Conservation (phyloP, 179 eudicot species). For the Beta corolliflora region DNA sequence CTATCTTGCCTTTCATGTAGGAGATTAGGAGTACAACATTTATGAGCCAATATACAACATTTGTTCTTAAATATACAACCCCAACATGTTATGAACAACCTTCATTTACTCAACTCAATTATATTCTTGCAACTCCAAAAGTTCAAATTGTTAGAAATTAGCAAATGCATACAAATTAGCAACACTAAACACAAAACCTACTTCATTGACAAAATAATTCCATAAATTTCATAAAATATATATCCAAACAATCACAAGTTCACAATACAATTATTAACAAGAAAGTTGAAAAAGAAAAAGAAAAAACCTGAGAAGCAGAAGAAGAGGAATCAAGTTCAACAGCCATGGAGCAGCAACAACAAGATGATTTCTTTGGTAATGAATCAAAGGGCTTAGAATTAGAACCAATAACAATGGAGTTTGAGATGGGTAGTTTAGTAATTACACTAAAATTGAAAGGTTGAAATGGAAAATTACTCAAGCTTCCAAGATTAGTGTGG, state of each 20-base stretch:
- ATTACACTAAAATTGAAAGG: conserved; percentile 11
- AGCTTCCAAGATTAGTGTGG: neutral
- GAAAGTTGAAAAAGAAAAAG: too few species aligned
- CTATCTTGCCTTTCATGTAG: too few species aligned
- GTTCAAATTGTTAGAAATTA: neutral
- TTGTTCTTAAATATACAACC: too few species aligned
- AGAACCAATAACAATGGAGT: conserved; percentile 10
- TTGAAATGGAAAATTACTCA: neutral
- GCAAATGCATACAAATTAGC: neutral
- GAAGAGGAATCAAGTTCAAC: conserved; percentile 17
- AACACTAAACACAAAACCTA: neutral
- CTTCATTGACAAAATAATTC: neutral
- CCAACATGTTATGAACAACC: neutral
- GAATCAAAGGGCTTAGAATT: neutral
- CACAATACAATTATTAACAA: neutral
- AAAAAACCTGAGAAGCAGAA: conserved; percentile 21
- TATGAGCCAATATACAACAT: too few species aligned
- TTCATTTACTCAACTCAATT: neutral
- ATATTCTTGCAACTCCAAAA: neutral
- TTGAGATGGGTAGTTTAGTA: conserved; percentile 21
- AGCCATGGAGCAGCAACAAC: conserved; percentile 26
- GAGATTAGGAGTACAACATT: too few species aligned
- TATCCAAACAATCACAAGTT: neutral
- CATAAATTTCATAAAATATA: neutral
- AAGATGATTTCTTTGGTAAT: neutral